A percentile compares a stretch with the other conserved stretches of the same genome.
These are phyloP conservation scores for Paramecium bursaria DNA, from an alignment of 73 alveolate species.

Conservation along the genomic window DNA sequence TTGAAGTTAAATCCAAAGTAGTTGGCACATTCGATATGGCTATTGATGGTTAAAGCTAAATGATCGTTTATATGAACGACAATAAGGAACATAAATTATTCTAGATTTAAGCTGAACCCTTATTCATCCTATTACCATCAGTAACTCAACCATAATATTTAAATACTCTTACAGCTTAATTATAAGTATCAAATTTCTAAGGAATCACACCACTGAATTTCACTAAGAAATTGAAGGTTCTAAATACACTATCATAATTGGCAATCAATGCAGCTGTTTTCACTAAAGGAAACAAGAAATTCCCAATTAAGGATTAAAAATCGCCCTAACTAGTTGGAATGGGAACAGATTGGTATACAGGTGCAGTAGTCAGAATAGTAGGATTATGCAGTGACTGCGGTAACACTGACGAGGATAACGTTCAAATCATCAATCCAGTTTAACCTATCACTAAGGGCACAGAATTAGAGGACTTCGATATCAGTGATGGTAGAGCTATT, in stretches of 20 bases:
- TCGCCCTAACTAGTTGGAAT: neutral
- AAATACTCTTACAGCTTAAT: neutral
- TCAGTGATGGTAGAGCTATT: constrained; percentile 1
- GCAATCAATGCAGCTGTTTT: neutral
- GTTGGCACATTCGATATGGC: constrained; percentile 37
- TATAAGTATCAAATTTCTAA: neutral
- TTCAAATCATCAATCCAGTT: constrained; percentile 5
- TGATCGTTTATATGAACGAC: constrained; percentile 30
- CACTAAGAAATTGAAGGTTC: neutral
- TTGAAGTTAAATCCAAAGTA: constrained; percentile 7
- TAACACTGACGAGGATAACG: too few species aligned
- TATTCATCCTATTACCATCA: constrained; percentile 11
- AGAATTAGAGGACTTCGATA: constrained; percentile 1
- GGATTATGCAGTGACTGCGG: neutral
- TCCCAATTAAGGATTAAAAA: neutral
- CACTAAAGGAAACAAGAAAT: neutral
- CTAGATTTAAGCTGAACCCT: neutral
- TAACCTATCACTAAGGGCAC: constrained; percentile 17
- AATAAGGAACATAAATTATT: constrained; percentile 26
- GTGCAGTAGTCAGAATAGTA: neutral
- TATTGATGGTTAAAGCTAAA: constrained; percentile 17
- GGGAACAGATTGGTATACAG: constrained; percentile 58
- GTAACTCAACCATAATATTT: neutral
- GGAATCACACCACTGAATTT: neutral
- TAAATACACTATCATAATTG: neutral